Evolutionary conservation across 176 grass and related monocot species (phyloP), one percentile per base, ranked within the genome.

Genomic region (Themeda triandra): DNA sequence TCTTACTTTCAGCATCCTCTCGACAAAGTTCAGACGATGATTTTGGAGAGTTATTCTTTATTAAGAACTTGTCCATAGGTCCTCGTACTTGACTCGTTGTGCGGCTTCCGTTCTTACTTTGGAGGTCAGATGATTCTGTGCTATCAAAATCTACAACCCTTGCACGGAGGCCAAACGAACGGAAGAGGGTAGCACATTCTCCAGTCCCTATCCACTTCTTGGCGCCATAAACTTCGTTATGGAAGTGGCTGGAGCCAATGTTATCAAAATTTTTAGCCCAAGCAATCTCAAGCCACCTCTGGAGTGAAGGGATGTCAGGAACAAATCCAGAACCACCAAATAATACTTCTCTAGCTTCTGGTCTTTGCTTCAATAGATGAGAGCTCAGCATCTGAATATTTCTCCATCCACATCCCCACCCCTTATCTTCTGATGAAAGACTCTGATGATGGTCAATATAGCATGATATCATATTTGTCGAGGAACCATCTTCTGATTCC

Each of bases 401-500:
- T 83, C 96, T 92, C 92, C 91, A 98, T 56, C 96, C 96, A 81
- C 96, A 98, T 23, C 92, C 96, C 96, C 96, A 95, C n/a, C 96
- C 96, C 88, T 79, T 63, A 76, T 98, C 96, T 80, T 96, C 94
- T 40, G 91, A 85, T 36, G 79, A 33, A 81, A 88, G 82, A 14
- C 82, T 98, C 88, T 98, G 91, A 29, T 95, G 86, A 73, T 98
- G 96, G 81, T 98, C 93, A 13, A 95, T 24, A 74, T 87, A 53
- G 17, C 89, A 80, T 12, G 91, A 92, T 87, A 95, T 73, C 59
- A 98, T 90, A 89, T 80, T 90, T 73, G 83, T 91, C 23, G 56
- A 90, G 9, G 73, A 62, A 33, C 78, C 75, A 18, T 59, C 86
- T 85, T 98, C 96, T 30, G 82, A 82, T 67, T 93, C 89, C 67